These are phyloP conservation scores for Megacollybia marginata DNA, from an alignment of 768 basidiomycete species.

Conservation along the genomic window DNA sequence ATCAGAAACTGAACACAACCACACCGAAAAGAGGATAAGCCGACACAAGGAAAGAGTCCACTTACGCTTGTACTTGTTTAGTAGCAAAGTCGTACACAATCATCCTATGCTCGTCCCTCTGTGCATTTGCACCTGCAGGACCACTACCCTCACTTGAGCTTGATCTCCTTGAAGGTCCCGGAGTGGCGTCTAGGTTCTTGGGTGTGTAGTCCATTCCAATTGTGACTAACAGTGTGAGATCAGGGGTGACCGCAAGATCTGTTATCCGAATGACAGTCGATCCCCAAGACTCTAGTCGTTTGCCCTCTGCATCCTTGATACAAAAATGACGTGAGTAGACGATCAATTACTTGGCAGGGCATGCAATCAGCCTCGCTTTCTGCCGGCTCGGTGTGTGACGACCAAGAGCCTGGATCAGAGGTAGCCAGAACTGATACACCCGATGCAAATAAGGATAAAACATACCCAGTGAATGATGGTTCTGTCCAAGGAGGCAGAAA, in stretches of 20 bases:
- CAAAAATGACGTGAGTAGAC: neutral
- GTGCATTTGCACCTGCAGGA: neutral
- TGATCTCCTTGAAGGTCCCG: conserved; percentile 6
- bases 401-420: too few species aligned
- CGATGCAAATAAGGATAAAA: conserved; percentile 6
- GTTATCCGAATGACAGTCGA: conserved; percentile 72
- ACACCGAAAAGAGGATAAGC: neutral
- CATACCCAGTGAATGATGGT: conserved; percentile 80
- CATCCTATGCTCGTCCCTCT: conserved; percentile 47
- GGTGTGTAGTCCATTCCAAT: conserved; percentile 56
- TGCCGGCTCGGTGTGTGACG: too few species aligned
- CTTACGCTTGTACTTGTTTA: conserved; percentile 64
- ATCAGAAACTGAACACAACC: neutral
- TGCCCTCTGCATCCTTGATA: conserved; percentile 67
- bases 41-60: conserved; percentile 1
- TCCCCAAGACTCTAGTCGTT: conserved; percentile 61
- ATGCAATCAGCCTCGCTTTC: too few species aligned
- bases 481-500: conserved; percentile 83
- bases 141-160: conserved; percentile 24
- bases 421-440: too few species aligned
- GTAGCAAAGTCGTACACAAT: conserved; percentile 71
- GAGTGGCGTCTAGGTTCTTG: conserved; percentile 11
- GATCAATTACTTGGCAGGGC: too few species aligned
- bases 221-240: conserved; percentile 77
- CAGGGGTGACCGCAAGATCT: conserved; percentile 82